phyloP scores from a whole-genome alignment of 352 stramenopile genomes.

The Albugo laibachii region DNA sequence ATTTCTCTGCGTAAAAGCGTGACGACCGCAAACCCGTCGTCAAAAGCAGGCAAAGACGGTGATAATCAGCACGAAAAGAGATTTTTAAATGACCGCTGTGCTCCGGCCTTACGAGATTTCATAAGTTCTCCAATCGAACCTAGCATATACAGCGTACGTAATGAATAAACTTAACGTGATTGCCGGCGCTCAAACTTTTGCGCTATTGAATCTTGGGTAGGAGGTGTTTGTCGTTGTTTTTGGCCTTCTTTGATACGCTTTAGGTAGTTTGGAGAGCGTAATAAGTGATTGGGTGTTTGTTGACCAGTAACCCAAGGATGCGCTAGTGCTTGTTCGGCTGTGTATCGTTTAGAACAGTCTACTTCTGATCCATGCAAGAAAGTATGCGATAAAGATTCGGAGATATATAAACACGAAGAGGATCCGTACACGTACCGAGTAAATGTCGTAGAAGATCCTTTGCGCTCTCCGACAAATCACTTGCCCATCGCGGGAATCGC shows the following conservation, averaged over 20 bases:
- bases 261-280: constrained; percentile 76
- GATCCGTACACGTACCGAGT: constrained; percentile 20
- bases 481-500: constrained; percentile 88
- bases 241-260: constrained; percentile 60
- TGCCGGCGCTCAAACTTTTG: not conserved
- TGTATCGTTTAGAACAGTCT: constrained; percentile 55
- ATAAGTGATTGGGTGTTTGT: constrained; percentile 69
- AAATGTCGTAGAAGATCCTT: constrained; percentile 73
- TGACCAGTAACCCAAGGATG: constrained; percentile 77
- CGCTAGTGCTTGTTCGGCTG: constrained; percentile 55
- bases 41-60: too few species aligned
- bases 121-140: too few species aligned
- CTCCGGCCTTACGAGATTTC: too few species aligned
- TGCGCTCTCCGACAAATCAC: constrained; percentile 55
- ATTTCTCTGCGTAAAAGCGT: too few species aligned
- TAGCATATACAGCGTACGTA: too few species aligned
- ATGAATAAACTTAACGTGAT: too few species aligned
- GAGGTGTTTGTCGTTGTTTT: constrained; percentile 11
- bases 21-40: too few species aligned
- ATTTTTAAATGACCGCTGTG: too few species aligned
- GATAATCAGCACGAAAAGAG: too few species aligned
- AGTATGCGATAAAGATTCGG: not conserved
- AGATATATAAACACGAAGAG: not conserved
- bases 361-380: constrained; percentile 16
- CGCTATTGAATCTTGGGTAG: not conserved